Percentiles rank a stretch among this genome's conserved stretches.
These are phyloP conservation scores for Neurospora terricola DNA, from an alignment of 495 filamentous ascomycete species.

Conservation along the genomic window DNA sequence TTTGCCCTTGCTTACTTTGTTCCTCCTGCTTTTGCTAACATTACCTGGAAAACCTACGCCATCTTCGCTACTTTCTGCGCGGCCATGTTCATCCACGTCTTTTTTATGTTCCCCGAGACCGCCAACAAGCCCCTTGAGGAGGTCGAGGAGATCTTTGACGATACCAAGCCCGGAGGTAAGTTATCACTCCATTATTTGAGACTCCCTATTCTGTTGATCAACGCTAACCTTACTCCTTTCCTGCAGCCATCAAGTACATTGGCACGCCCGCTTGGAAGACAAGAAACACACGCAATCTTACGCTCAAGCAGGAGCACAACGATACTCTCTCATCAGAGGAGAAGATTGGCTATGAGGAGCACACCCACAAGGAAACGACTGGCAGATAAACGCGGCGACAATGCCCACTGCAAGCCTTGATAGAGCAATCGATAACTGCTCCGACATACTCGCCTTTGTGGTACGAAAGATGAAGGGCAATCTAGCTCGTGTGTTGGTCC, in stretches of 20 bases:
- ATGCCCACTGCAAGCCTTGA: not conserved
- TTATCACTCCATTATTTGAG: not conserved
- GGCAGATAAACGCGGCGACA: not conserved
- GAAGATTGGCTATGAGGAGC: conserved; percentile 14
- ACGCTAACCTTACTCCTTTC: conserved; percentile 7
- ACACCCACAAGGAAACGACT: conserved; percentile 4
- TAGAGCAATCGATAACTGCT: not conserved
- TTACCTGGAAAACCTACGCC: conserved; percentile 64
- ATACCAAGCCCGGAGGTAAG: conserved; percentile 19
- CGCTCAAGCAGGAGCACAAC: conserved; percentile 24
- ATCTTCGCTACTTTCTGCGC: conserved; percentile 70
- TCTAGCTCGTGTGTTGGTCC: not conserved
- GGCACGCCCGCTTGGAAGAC: conserved; percentile 66
- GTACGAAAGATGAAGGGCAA: not conserved
- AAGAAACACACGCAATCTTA: conserved; percentile 23
- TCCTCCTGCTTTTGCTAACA: conserved; percentile 62
- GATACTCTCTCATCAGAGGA: conserved; percentile 20
- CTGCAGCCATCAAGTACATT: conserved; percentile 47
- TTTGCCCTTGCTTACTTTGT: conserved; percentile 73
- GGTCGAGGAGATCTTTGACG: conserved; percentile 59
- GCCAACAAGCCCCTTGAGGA: conserved; percentile 75
- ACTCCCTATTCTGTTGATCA: not conserved
- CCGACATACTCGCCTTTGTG: not conserved
- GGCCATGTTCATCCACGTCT: conserved; percentile 62
- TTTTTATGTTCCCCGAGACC: conserved; percentile 76